Percentiles rank a stretch among this genome's conserved stretches.
Evolutionary conservation across 768 basidiomycete genomes (phyloP).

Genomic region (Lactarius psammicola): DNA sequence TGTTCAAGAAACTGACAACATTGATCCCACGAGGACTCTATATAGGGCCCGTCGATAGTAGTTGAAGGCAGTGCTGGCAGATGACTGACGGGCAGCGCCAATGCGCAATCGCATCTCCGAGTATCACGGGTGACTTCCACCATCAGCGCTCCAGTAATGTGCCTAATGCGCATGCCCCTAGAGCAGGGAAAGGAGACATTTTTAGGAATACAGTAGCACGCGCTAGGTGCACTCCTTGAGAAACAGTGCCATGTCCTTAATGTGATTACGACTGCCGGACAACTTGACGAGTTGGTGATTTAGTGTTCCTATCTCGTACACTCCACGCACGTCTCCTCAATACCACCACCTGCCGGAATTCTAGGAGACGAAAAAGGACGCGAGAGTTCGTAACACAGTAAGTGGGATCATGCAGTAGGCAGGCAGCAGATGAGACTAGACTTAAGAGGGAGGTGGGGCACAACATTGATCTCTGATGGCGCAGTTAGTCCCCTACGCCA

Average conservation of each 20-base stretch:
- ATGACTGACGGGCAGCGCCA: neutral
- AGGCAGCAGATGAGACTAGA: neutral
- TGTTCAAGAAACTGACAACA: neutral
- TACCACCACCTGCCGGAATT: too few relatives aligned
- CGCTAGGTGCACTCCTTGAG: neutral
- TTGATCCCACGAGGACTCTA: neutral
- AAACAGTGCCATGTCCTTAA: neutral
- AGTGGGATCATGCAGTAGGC: too few relatives aligned
- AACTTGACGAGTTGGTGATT: neutral
- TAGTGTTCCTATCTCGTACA: neutral
- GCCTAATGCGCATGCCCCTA: neutral
- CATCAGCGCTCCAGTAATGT: neutral
- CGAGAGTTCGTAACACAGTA: too few relatives aligned
- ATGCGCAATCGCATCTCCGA: too few relatives aligned
- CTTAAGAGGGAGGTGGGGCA: accelerated
- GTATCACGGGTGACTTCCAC: too few relatives aligned
- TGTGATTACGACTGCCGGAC: neutral
- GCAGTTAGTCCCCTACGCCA: neutral
- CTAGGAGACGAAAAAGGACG: too few relatives aligned
- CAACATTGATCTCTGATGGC: neutral
- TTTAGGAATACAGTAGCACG: neutral
- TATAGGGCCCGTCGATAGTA: neutral
- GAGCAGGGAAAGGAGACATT: neutral
- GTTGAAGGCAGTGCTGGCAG: neutral
- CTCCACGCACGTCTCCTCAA: neutral